Conservation (phyloP, 306 rosid species). For the Argentina anserina region DNA sequence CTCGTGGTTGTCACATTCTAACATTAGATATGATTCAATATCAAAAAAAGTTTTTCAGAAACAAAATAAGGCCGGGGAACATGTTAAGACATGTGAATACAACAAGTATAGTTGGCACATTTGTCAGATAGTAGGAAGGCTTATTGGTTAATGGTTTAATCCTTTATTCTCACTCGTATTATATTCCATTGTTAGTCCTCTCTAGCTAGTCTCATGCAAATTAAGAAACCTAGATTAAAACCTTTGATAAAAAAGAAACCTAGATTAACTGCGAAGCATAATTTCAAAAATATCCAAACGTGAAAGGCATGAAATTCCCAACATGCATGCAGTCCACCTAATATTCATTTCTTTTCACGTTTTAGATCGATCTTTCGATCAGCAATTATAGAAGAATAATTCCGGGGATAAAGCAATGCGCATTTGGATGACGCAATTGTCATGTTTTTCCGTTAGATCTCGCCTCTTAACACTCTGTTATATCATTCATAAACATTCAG, state of each 20-base stretch:
- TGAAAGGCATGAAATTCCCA: neutral
- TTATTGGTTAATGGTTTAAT: constrained; percentile 11
- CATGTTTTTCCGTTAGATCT: constrained; percentile 41
- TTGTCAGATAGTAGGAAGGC: constrained; percentile 52
- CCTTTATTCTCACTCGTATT: constrained; percentile 1
- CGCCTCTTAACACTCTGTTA: constrained; percentile 20
- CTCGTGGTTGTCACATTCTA: constrained; percentile 4
- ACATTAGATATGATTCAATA: neutral
- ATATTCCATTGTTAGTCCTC: constrained; percentile 21
- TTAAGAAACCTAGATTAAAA: neutral
- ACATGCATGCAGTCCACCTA: constrained; percentile 30
- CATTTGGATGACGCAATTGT: constrained; percentile 43
- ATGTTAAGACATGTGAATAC: constrained; percentile 8
- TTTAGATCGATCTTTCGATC: neutral
- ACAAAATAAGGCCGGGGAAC: neutral
- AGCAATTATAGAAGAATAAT: constrained; percentile 2
- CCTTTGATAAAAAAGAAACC: too few species aligned
- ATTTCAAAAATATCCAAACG: constrained; percentile 22
- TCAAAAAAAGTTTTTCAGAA: neutral
- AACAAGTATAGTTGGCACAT: constrained; percentile 15
- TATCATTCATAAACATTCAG: constrained; percentile 6
- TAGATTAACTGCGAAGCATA: neutral
- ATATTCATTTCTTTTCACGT: constrained; percentile 2
- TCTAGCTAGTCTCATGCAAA: constrained; percentile 11
- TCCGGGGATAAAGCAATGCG: constrained; percentile 38